phyloP scores from a whole-genome alignment of 2,329 filamentous ascomycete genomes.

The Tolypocladium guangdongense region DNA sequence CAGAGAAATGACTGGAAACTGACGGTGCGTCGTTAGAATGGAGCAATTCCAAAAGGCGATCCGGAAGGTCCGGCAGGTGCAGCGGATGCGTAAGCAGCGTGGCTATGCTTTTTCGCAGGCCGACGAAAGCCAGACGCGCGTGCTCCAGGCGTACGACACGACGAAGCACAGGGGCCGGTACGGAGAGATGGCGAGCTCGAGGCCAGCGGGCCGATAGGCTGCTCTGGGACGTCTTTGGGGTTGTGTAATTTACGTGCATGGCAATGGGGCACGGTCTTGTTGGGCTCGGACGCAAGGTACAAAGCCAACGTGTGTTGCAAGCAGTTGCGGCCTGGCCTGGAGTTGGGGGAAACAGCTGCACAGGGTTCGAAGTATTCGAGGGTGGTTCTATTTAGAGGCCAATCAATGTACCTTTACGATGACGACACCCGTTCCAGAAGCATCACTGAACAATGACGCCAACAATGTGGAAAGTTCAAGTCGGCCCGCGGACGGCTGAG shows the following conservation, averaged over 20 bases:
- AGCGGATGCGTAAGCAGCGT: conserved; percentile 98
- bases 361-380: background rate
- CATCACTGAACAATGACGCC: too few relatives aligned
- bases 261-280: background rate
- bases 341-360: background rate
- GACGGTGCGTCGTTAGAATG: conserved; percentile 50
- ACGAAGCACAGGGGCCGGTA: conserved; percentile 84
- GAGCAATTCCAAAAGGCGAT: conserved; percentile 99
- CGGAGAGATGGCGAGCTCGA: conserved; percentile 73
- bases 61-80: conserved; percentile 93
- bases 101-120: conserved; percentile 97
- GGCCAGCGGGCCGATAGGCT: conserved; percentile 15
- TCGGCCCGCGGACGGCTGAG: background rate
- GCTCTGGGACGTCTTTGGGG: background rate
- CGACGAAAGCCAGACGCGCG: conserved; percentile 88
- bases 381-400: background rate
- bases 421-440: background rate
- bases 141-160: conserved; percentile 96
- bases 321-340: background rate
- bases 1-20: background rate
- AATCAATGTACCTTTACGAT: background rate
- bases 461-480: too few relatives aligned
- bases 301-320: background rate
- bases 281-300: background rate
- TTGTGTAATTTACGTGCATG: background rate